Evolutionary conservation across 306 rosid species (phyloP).

Genomic region (Castanea sativa): DNA sequence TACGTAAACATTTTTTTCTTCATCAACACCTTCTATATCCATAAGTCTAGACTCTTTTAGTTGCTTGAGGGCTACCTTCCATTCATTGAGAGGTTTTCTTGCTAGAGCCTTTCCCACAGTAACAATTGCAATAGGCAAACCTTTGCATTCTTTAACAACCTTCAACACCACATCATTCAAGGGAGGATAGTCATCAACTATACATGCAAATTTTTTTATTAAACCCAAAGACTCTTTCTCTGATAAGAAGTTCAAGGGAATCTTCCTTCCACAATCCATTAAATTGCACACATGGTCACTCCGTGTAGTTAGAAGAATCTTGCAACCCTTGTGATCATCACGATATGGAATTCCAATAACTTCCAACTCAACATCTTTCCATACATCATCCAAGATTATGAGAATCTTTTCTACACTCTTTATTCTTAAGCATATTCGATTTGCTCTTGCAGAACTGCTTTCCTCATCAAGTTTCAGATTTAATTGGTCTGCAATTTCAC

Average conservation of each 20-base stretch:
- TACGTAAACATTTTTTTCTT: not conserved
- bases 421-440: not conserved
- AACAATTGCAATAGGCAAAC: conserved; percentile 20
- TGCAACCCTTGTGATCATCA: not conserved
- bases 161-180: not conserved
- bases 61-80: not conserved
- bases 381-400: conserved; percentile 25
- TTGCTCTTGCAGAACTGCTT: not conserved
- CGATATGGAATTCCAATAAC: conserved; percentile 12
- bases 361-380: not conserved
- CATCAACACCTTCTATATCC: not conserved
- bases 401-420: conserved; percentile 5
- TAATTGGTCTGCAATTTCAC: conserved; percentile 13
- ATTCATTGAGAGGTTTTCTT: not conserved
- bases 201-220: not conserved
- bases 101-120: not conserved
- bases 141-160: conserved; percentile 16
- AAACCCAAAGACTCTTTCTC: not conserved
- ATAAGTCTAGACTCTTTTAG: not conserved
- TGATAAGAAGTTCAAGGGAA: not conserved
- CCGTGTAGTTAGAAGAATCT: conserved; percentile 16
- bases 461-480: not conserved
- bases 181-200: not conserved
- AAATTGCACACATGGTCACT: rapidly evolving
- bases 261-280: not conserved